Evolutionary conservation across 2,329 filamentous ascomycete genomes (phyloP).

Genomic region (Exserohilum turcica): DNA sequence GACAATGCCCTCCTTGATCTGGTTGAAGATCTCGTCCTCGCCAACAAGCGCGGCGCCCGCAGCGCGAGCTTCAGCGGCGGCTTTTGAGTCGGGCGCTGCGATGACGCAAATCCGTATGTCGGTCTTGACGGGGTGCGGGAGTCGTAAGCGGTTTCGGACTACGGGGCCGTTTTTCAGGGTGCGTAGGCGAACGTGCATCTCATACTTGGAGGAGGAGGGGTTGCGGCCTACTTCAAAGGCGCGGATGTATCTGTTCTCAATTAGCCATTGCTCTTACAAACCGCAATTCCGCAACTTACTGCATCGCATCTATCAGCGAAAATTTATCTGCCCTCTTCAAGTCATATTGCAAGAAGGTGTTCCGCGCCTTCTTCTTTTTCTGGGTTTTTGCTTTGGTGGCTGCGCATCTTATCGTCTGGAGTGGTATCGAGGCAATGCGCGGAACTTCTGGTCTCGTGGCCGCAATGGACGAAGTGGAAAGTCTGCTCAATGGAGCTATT

Average conservation of each 20-base stretch:
- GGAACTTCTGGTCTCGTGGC: constrained; percentile 24
- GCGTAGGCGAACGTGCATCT: constrained; percentile 80
- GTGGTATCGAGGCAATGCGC: constrained; percentile 33
- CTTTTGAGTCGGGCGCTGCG: constrained; percentile 77
- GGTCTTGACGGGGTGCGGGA: constrained; percentile 88
- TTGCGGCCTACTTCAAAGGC: constrained; percentile 87
- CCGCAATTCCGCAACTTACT: constrained; percentile 59
- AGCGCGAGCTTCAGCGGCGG: constrained; percentile 72
- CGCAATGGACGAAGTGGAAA: constrained; percentile 27
- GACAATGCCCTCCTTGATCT: constrained; percentile 75
- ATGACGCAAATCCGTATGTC: constrained; percentile 90
- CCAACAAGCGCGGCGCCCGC: constrained; percentile 84
- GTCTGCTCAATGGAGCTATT: constrained; percentile 42
- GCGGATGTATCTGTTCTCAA: constrained; percentile 74
- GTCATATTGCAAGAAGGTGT: constrained; percentile 67
- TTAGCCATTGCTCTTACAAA: neutral
- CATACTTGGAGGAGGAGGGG: constrained; percentile 80
- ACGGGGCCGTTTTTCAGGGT: constrained; percentile 85
- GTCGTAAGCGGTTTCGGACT: constrained; percentile 82
- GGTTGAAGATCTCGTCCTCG: constrained; percentile 82
- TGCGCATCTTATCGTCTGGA: constrained; percentile 50
- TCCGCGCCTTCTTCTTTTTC: constrained; percentile 65
- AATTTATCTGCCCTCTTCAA: constrained; percentile 73
- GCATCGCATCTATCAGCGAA: constrained; percentile 88
- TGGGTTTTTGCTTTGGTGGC: constrained; percentile 49